phyloP scores from a whole-genome alignment of 2,329 filamentous ascomycete species.

The Trichoderma endophyticum region DNA sequence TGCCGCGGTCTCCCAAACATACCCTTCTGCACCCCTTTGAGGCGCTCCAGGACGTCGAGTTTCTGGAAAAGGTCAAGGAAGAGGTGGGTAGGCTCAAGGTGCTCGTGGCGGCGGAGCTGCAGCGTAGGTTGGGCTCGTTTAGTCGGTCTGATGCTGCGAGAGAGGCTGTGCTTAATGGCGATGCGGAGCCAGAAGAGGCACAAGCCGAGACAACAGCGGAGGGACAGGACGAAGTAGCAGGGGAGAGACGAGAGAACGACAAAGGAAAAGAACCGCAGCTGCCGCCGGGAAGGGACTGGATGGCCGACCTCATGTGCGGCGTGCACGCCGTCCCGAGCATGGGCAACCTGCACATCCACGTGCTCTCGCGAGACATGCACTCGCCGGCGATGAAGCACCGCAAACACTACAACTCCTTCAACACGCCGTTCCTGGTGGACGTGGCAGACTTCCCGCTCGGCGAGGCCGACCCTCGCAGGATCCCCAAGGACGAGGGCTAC shows the following conservation, averaged over 20 bases:
- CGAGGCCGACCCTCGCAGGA: conserved; percentile 59
- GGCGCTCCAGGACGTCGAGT: conserved; percentile 67
- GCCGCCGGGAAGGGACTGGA: conserved; percentile 76
- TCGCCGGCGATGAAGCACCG: conserved; percentile 69
- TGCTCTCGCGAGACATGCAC: conserved; percentile 76
- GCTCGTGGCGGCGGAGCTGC: conserved; percentile 72
- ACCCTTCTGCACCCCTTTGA: conserved; percentile 70
- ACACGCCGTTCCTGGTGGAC: conserved; percentile 76
- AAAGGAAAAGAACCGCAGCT: conserved; percentile 36
- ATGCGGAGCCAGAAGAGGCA: conserved; percentile 39
- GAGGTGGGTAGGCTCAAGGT: conserved; percentile 60
- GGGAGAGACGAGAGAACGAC: no score
- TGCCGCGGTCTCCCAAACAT: conserved; percentile 66
- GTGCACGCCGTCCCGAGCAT: conserved; percentile 88
- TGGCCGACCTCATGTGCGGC: conserved; percentile 68
- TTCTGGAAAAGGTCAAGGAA: conserved; percentile 60
- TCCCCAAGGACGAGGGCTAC: conserved; percentile 56
- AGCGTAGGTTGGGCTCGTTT: conserved; percentile 60
- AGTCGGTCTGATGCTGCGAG: conserved; percentile 63
- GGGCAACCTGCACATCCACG: conserved; percentile 87
- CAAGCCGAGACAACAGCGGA: not conserved
- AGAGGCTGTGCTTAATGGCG: conserved; percentile 63
- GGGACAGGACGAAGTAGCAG: conserved; percentile 24
- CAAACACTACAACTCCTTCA: conserved; percentile 92
- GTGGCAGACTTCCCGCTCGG: conserved; percentile 77